phyloP scores from a whole-genome alignment of 2,329 filamentous ascomycete genomes.

The Sarocladium strictum region DNA sequence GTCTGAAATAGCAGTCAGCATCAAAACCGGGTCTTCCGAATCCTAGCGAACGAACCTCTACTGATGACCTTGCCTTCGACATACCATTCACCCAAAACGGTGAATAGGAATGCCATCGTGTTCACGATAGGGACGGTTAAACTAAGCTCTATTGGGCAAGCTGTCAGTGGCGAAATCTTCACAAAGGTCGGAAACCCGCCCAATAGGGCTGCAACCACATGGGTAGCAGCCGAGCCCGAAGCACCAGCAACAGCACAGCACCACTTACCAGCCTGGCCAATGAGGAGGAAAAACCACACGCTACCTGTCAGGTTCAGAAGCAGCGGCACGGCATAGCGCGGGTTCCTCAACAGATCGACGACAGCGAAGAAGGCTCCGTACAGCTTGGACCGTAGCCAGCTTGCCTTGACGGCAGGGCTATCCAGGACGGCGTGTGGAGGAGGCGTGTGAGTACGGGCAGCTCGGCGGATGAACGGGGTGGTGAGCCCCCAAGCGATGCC shows the following conservation, averaged over 20 bases:
- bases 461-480: slow-evolving; percentile 84
- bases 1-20: slow-evolving; percentile 40
- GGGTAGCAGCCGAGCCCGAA: no score
- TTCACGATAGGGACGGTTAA: slow-evolving; percentile 94
- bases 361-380: slow-evolving; percentile 68
- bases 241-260: slow-evolving; percentile 3
- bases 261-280: slow-evolving; percentile 79
- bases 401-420: slow-evolving; percentile 42
- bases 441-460: slow-evolving; percentile 69
- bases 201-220: background rate
- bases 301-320: slow-evolving; percentile 87
- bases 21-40: background rate
- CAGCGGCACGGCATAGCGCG: slow-evolving; percentile 77
- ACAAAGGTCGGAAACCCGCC: background rate
- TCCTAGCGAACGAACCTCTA: slow-evolving; percentile 51
- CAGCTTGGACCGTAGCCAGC: slow-evolving; percentile 57
- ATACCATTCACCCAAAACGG: slow-evolving; percentile 90
- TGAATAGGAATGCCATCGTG: slow-evolving; percentile 91
- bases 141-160: slow-evolving; percentile 62
- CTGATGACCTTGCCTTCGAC: slow-evolving; percentile 88
- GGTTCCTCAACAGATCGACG: slow-evolving; percentile 70
- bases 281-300: slow-evolving; percentile 92
- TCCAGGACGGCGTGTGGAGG: slow-evolving; percentile 51
- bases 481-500: slow-evolving; percentile 91
- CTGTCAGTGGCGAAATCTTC: background rate